A percentile compares a stretch with the other conserved stretches of the same genome.
Evolutionary conservation across 805 yeast species (phyloP).

Genomic region (Lipomyces sp.): DNA sequence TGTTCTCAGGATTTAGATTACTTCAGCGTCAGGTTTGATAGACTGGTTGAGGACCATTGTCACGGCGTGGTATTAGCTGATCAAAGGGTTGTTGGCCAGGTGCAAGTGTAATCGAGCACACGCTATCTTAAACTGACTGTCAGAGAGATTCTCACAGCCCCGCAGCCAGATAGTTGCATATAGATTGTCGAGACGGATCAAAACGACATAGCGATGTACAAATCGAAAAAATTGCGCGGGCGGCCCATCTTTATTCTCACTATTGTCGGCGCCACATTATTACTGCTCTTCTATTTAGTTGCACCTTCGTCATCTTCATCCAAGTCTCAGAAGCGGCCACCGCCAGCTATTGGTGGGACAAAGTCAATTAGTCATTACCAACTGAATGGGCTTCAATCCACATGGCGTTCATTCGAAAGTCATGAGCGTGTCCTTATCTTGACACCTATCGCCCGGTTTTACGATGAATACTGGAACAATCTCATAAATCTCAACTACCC

Average conservation of each 20-base stretch:
- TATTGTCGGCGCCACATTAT: slow-evolving; percentile 12
- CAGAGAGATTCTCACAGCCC: not conserved
- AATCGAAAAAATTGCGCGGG: slow-evolving; percentile 12
- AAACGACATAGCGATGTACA: slow-evolving; percentile 18
- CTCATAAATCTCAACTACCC: slow-evolving; percentile 77
- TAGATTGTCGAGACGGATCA: not conserved
- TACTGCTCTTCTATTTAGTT: slow-evolving; percentile 23
- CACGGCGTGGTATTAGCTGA: not conserved
- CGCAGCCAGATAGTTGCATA: slow-evolving; percentile 1
- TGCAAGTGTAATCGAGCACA: not conserved
- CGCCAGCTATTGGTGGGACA: slow-evolving; percentile 31
- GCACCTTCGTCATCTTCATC: slow-evolving; percentile 11
- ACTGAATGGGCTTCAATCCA: slow-evolving; percentile 74
- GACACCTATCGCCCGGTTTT: slow-evolving; percentile 88
- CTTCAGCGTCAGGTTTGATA: not conserved
- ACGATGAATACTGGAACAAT: slow-evolving; percentile 87
- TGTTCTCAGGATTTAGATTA: not conserved
- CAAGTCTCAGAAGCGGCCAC: slow-evolving; percentile 18
- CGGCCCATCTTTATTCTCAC: slow-evolving; percentile 19
- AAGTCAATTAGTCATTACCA: slow-evolving; percentile 61
- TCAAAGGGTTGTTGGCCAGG: too few relatives aligned
- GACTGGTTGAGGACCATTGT: not conserved
- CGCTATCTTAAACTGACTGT: not conserved
- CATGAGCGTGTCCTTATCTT: slow-evolving; percentile 83
- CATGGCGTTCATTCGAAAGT: slow-evolving; percentile 72